Conservation (phyloP, 495 filamentous ascomycete species). For the Lophiotrema nucula region DNA sequence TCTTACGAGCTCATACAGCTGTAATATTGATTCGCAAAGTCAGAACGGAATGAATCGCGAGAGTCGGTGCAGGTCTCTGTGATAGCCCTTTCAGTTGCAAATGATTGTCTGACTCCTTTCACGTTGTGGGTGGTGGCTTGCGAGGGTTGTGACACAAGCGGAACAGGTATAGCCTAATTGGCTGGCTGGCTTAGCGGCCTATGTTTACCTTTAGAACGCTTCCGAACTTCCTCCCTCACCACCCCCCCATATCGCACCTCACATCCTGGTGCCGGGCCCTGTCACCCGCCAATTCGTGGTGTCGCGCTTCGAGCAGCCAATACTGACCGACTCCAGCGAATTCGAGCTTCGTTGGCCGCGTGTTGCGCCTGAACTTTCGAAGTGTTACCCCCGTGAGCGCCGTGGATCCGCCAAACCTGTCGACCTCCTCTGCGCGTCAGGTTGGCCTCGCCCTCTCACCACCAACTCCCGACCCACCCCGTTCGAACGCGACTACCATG, state of each 20-base stretch:
- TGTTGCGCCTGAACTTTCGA: constrained; percentile 24
- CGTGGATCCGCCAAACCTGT: constrained; percentile 9
- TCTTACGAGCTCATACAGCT: not conserved
- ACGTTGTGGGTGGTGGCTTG: constrained; percentile 10
- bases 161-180: constrained; percentile 33
- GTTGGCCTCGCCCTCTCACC: constrained; percentile 5
- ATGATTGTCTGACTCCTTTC: too few relatives aligned
- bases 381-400: constrained; percentile 17
- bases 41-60: too few relatives aligned
- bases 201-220: constrained; percentile 28
- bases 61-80: too few relatives aligned
- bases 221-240: constrained; percentile 14
- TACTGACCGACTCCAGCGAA: not conserved
- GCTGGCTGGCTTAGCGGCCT: constrained; percentile 23
- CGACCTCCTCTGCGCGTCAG: constrained; percentile 9
- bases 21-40: too few relatives aligned
- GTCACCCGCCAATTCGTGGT: constrained; percentile 19
- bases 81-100: too few relatives aligned
- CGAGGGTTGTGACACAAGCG: constrained; percentile 22
- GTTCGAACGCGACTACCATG: constrained; percentile 9
- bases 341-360: constrained; percentile 5
- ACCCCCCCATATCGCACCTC: constrained; percentile 21
- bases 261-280: constrained; percentile 9
- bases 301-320: constrained; percentile 13
- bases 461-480: constrained; percentile 1